Evolutionary conservation across 805 yeast species (phyloP).

Genomic region (Teunomyces atbi): DNA sequence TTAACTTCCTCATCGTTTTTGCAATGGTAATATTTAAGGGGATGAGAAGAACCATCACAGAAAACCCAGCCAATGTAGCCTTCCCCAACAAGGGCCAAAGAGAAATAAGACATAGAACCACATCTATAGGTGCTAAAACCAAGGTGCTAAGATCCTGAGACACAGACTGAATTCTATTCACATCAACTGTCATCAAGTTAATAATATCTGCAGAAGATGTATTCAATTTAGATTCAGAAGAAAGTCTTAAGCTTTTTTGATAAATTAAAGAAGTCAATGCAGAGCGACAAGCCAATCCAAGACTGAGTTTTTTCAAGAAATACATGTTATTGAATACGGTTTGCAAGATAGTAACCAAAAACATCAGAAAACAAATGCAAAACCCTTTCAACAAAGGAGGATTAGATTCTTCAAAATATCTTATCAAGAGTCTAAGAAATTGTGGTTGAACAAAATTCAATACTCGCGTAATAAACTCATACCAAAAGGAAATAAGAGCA

Average conservation of each 20-base stretch:
- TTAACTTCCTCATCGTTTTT: slow-evolving; percentile 42
- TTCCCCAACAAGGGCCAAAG: slow-evolving; percentile 22
- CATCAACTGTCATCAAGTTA: slow-evolving; percentile 23
- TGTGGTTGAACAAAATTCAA: slow-evolving; percentile 80
- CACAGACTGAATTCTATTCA: slow-evolving; percentile 19
- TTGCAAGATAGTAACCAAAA: slow-evolving; percentile 56
- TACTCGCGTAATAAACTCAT: slow-evolving; percentile 22
- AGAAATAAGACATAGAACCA: slow-evolving; percentile 17
- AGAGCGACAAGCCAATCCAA: slow-evolving; percentile 48
- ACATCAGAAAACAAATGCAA: slow-evolving; percentile 62
- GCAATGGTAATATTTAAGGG: slow-evolving; percentile 20
- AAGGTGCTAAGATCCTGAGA: slow-evolving; percentile 47
- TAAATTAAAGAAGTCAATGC: slow-evolving; percentile 22
- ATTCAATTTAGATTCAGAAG: slow-evolving; percentile 28
- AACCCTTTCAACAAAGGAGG: slow-evolving; percentile 58
- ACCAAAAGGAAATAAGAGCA: slow-evolving; percentile 20
- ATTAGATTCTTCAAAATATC: slow-evolving; percentile 50
- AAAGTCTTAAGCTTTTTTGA: slow-evolving; percentile 20
- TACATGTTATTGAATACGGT: slow-evolving; percentile 70
- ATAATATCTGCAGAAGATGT: slow-evolving; percentile 24
- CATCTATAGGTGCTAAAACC: slow-evolving; percentile 54
- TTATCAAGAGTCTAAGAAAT: slow-evolving; percentile 63
- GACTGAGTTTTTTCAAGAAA: slow-evolving; percentile 51
- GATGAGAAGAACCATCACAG: slow-evolving; percentile 15
- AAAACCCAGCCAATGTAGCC: slow-evolving; percentile 20